A percentile compares a stretch with the other conserved stretches of the same genome.
Conservation (phyloP, 257 asterid genomes). For the Nicotiana otophora region DNA sequence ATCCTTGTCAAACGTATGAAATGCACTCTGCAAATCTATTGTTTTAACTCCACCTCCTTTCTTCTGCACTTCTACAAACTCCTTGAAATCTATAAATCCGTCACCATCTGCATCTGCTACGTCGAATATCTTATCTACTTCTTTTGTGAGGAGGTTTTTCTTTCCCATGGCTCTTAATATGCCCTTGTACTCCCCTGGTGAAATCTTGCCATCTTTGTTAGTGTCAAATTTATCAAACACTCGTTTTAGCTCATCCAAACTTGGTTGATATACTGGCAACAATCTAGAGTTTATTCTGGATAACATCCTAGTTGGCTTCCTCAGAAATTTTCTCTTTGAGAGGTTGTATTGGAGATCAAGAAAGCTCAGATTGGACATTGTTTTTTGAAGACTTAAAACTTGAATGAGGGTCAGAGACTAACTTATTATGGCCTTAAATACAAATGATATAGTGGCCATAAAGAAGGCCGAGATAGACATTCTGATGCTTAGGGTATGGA, state of each 20-base stretch:
- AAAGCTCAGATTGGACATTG: constrained; percentile 48
- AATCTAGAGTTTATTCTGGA: constrained; percentile 46
- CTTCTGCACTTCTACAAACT: constrained; percentile 78
- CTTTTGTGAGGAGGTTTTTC: constrained; percentile 32
- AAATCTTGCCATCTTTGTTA: constrained; percentile 75
- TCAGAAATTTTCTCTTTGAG: constrained; percentile 47
- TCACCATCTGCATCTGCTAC: constrained; percentile 74
- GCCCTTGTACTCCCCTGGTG: constrained; percentile 76
- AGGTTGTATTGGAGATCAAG: constrained; percentile 67
- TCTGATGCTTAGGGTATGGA: constrained; percentile 25
- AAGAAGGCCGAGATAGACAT: constrained; percentile 18
- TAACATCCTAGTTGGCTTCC: constrained; percentile 58
- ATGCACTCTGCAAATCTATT: constrained; percentile 57
- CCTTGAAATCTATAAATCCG: constrained; percentile 76
- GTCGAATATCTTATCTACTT: constrained; percentile 73
- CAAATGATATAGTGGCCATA: constrained; percentile 26
- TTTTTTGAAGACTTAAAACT: constrained; percentile 8
- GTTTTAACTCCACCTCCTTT: constrained; percentile 65
- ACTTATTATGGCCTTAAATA: constrained; percentile 15
- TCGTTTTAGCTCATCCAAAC: constrained; percentile 50
- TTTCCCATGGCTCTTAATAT: constrained; percentile 59
- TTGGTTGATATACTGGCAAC: constrained; percentile 43
- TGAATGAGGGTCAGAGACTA: not conserved
- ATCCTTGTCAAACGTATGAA: constrained; percentile 56
- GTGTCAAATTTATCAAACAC: constrained; percentile 68